A percentile compares a stretch with the other conserved stretches of the same genome.
Conservation (phyloP, 164 flowering plant genomes). For the Umbellularia californica region DNA sequence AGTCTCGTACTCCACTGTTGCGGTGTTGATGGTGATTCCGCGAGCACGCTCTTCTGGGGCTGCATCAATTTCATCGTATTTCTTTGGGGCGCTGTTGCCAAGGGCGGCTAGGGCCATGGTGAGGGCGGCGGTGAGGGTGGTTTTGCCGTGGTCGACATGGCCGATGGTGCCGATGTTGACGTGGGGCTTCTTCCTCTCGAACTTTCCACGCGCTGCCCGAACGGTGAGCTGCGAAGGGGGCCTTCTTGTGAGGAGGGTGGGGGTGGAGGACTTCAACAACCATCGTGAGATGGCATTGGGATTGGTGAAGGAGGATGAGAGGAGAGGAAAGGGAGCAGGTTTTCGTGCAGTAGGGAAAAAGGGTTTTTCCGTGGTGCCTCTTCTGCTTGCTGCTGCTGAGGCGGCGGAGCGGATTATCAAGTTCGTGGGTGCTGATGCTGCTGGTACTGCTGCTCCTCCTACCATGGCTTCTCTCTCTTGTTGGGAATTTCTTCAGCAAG, state of each 20-base stretch:
- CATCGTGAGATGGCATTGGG: not conserved
- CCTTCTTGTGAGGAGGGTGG: not conserved
- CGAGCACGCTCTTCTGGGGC: slow-evolving; percentile 35
- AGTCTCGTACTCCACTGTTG: slow-evolving; percentile 38
- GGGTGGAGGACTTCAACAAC: not conserved
- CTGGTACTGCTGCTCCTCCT: not conserved
- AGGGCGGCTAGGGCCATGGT: slow-evolving; percentile 37
- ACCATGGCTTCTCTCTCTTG: not conserved
- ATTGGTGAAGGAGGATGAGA: slow-evolving; percentile 5
- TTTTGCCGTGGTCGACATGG: slow-evolving; percentile 41
- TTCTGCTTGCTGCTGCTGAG: not conserved
- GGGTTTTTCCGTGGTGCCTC: not conserved
- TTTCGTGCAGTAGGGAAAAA: not conserved
- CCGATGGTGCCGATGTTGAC: slow-evolving; percentile 39
- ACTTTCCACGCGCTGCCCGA: slow-evolving; percentile 34
- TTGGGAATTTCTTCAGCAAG: too few species aligned
- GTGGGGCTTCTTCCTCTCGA: slow-evolving; percentile 40
- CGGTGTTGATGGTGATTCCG: slow-evolving; percentile 35
- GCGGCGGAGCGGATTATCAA: not conserved
- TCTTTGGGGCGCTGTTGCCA: slow-evolving; percentile 33
- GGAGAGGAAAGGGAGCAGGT: not conserved
- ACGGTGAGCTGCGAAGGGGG: not conserved
- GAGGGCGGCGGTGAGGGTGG: slow-evolving; percentile 33
- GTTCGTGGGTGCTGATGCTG: not conserved
- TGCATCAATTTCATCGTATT: slow-evolving; percentile 36